Evolutionary conservation across 495 filamentous ascomycete species (phyloP).

Genomic region (Penicillium turbatum): DNA sequence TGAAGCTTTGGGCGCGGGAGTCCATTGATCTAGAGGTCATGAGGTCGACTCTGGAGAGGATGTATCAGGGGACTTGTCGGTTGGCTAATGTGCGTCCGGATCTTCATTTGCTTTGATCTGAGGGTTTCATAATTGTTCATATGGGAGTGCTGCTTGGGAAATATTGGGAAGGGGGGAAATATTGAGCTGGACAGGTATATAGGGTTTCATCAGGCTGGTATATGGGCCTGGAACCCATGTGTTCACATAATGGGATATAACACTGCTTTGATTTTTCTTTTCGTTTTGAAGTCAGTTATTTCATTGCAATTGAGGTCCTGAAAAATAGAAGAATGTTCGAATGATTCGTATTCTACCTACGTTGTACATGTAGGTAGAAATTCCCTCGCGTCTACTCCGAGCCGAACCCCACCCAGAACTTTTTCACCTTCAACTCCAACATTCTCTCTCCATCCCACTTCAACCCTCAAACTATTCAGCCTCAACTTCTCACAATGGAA

Average conservation of each 20-base stretch:
- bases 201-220: neutral
- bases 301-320: too few species aligned
- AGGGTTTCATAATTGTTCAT: neutral
- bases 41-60: conserved; percentile 20
- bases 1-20: conserved; percentile 19
- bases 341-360: too few species aligned
- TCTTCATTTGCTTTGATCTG: conserved; percentile 5
- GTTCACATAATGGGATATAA: neutral
- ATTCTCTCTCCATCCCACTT: too few species aligned
- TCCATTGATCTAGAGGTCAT: conserved; percentile 26
- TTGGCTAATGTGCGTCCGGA: conserved; percentile 16
- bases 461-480: too few species aligned
- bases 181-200: neutral
- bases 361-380: neutral
- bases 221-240: neutral
- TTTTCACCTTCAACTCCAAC: too few species aligned
- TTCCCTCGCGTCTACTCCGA: conserved; percentile 2
- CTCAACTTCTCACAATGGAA: conserved; percentile 8
- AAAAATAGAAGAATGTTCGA: too few species aligned
- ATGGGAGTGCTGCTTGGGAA: neutral
- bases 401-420: conserved; percentile 5
- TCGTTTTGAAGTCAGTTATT: neutral
- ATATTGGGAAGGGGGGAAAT: too few species aligned
- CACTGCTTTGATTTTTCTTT: neutral
- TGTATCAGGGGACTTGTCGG: conserved; percentile 26